A percentile compares a stretch with the other conserved stretches of the same genome.
These are phyloP conservation scores for Penicillium roqueforti DNA, from an alignment of 495 filamentous ascomycete genomes.

Conservation along the genomic window DNA sequence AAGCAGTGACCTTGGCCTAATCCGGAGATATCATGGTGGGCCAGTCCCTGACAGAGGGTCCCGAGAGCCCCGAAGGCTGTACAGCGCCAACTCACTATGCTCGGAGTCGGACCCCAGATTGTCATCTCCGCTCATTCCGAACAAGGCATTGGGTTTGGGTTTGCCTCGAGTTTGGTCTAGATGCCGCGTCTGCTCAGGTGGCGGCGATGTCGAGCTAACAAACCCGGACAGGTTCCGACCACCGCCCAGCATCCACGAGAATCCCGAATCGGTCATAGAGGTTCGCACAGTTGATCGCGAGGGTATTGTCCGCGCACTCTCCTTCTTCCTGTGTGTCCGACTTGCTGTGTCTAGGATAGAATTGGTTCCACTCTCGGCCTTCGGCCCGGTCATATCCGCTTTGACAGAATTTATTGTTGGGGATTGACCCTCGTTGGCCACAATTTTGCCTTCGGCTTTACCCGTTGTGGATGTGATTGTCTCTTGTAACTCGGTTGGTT, in stretches of 20 bases:
- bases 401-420: neutral
- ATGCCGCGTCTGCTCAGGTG: conserved; percentile 45
- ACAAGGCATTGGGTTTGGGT: conserved; percentile 35
- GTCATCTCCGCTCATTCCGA: conserved; percentile 37
- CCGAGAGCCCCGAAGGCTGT: conserved; percentile 53
- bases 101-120: conserved; percentile 26
- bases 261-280: conserved; percentile 73
- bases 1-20: neutral
- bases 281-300: conserved; percentile 17
- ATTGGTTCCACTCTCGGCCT: conserved; percentile 13
- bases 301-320: conserved; percentile 7
- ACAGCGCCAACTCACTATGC: conserved; percentile 41
- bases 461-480: neutral
- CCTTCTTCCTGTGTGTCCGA: conserved; percentile 7
- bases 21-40: neutral
- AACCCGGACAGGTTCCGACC: conserved; percentile 47
- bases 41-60: conserved; percentile 21
- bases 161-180: conserved; percentile 24
- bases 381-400: conserved; percentile 9
- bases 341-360: conserved; percentile 10
- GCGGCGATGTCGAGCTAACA: conserved; percentile 46
- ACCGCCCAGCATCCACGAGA: conserved; percentile 91
- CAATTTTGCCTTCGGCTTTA: neutral
- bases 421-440: conserved; percentile 10
- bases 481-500: neutral